A percentile compares a stretch with the other conserved stretches of the same genome.
Conservation (phyloP, 2,329 filamentous ascomycete species). For the Monilinia laxa region DNA sequence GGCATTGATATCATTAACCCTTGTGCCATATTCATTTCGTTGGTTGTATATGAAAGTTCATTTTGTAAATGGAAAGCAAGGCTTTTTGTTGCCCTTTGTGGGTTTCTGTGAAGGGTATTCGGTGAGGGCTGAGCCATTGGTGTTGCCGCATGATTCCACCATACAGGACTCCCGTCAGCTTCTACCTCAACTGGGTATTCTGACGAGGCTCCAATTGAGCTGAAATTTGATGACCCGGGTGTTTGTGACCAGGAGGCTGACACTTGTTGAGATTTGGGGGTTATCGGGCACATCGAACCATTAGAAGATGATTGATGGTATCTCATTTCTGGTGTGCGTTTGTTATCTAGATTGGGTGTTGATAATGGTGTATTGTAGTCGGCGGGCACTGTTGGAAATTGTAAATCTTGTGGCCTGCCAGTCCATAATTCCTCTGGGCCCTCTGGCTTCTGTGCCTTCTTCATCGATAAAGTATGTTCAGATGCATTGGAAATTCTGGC, state of each 20-base stretch:
- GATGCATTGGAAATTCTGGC: conserved; percentile 41
- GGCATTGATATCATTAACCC: conserved; percentile 40
- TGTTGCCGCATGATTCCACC: conserved; percentile 38
- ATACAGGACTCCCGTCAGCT: conserved; percentile 31
- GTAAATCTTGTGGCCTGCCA: conserved; percentile 36
- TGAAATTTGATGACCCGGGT: conserved; percentile 26
- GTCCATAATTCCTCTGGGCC: conserved; percentile 37
- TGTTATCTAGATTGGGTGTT: conserved; percentile 32
- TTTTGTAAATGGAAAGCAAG: conserved; percentile 39
- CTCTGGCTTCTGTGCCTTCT: conserved; percentile 33
- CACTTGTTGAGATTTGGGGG: conserved; percentile 32
- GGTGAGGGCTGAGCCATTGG: conserved; percentile 37
- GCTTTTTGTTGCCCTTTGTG: conserved; percentile 35
- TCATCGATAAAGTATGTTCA: conserved; percentile 23
- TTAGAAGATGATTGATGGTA: conserved; percentile 28
- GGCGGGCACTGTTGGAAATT: conserved; percentile 30
- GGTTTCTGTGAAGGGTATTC: conserved; percentile 32
- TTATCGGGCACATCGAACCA: conserved; percentile 30
- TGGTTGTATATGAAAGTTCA: conserved; percentile 32
- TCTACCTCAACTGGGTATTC: conserved; percentile 24
- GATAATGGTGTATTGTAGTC: conserved; percentile 33
- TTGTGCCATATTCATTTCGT: conserved; percentile 28
- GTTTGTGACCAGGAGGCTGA: conserved; percentile 34
- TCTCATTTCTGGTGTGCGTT: conserved; percentile 32
- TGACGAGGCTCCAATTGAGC: conserved; percentile 25